Conservation (phyloP, 257 asterid genomes). For the Scutellaria galericulata region DNA sequence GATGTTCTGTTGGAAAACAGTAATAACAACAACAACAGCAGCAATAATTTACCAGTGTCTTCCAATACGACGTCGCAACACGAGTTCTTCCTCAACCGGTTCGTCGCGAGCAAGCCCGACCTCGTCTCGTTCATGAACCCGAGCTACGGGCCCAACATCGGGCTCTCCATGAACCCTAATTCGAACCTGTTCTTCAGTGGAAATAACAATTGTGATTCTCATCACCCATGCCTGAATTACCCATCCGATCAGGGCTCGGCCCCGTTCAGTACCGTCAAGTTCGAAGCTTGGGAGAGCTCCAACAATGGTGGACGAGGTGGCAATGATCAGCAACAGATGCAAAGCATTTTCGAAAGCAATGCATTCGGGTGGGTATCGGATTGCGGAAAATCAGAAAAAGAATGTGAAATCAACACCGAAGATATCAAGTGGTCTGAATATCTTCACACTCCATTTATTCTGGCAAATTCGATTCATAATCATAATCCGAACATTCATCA, state of each 20-base stretch:
- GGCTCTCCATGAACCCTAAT: constrained; percentile 48
- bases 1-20: not conserved
- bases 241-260: too few species aligned
- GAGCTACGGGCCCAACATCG: constrained; percentile 46
- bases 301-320: not conserved
- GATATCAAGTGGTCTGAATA: constrained; percentile 78
- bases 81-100: constrained; percentile 71
- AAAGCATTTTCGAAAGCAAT: not conserved
- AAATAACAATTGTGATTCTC: too few species aligned
- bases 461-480: constrained; percentile 40
- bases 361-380: not conserved
- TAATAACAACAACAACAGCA: not conserved
- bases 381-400: too few species aligned
- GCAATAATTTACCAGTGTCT: not conserved
- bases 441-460: constrained; percentile 65
- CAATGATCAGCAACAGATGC: not conserved
- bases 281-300: constrained; percentile 43
- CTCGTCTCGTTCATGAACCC: constrained; percentile 54
- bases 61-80: constrained; percentile 39
- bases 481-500: not conserved
- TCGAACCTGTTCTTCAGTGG: constrained; percentile 47
- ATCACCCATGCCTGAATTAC: too few species aligned
- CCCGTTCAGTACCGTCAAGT: constrained; percentile 27
- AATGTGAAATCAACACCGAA: constrained; percentile 37
- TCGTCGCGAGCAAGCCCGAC: constrained; percentile 50